phyloP scores from a whole-genome alignment of 345 rosid genomes.

The Corymbia maculata region DNA sequence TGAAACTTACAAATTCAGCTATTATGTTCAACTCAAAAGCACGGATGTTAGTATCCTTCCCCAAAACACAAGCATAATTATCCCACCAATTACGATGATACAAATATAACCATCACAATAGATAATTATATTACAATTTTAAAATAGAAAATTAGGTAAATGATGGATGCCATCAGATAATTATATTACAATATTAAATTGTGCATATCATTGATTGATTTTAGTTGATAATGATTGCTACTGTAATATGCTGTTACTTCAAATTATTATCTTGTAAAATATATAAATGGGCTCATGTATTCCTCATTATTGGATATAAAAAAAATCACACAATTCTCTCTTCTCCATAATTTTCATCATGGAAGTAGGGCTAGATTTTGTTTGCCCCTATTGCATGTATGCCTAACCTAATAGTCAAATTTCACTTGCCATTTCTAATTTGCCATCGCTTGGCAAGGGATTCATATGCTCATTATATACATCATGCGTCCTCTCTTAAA shows the following conservation, averaged over 20 bases:
- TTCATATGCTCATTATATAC: too few species aligned
- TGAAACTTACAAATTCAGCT: neutral
- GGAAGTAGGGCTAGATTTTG: neutral
- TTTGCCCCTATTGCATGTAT: rapidly evolving
- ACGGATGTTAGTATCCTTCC: neutral
- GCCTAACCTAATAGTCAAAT: too few species aligned
- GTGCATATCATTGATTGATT: too few species aligned
- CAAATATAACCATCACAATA: neutral
- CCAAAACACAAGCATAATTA: neutral
- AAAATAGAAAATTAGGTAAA: too few species aligned
- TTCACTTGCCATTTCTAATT: rapidly evolving
- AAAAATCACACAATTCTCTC: neutral
- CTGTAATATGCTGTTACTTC: neutral
- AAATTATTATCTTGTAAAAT: neutral
- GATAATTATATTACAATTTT: neutral
- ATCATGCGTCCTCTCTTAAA: neutral
- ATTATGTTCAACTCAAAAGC: neutral
- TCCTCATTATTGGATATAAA: neutral
- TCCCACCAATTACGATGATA: neutral
- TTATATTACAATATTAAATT: too few species aligned
- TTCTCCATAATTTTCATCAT: neutral
- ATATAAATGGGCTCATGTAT: too few species aligned
- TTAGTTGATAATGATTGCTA: too few species aligned
- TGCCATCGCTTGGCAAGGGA: rapidly evolving
- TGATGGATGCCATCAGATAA: too few species aligned